phyloP scores from a whole-genome alignment of 163 green algal genomes.

The Chlamydomonas reinhardtii region DNA sequence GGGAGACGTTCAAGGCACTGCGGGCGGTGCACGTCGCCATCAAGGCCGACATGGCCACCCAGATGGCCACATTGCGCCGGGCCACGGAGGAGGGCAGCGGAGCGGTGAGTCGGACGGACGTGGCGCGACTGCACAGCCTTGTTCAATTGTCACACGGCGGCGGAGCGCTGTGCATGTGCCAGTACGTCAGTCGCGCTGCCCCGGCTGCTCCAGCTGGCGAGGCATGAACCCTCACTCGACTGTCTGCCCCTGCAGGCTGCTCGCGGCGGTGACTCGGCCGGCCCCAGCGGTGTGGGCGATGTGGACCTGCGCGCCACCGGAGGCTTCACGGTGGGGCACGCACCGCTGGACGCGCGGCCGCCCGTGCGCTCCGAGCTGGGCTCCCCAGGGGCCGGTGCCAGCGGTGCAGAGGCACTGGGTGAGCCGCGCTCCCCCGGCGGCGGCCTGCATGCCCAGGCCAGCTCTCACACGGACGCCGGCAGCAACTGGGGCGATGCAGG shows the following conservation, averaged over 20 bases:
- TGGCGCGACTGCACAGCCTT: neutral
- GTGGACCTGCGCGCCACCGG: slow-evolving; percentile 32
- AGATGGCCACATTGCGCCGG: slow-evolving; percentile 33
- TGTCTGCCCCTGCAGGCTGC: neutral
- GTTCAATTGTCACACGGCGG: too few relatives aligned
- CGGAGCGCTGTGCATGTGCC: too few relatives aligned
- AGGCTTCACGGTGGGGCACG: slow-evolving; percentile 60
- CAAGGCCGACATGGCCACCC: slow-evolving; percentile 32
- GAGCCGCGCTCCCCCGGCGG: too few relatives aligned
- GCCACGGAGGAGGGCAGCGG: slow-evolving; percentile 7
- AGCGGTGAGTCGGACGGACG: neutral
- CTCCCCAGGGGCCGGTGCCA: too few relatives aligned
- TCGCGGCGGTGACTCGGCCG: neutral
- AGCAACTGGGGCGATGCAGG: neutral
- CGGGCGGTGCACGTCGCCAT: slow-evolving; percentile 53
- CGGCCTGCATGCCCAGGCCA: neutral
- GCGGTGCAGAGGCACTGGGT: too few relatives aligned
- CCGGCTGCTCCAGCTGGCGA: too few relatives aligned
- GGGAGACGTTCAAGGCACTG: slow-evolving; percentile 75
- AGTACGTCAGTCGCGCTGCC: too few relatives aligned
- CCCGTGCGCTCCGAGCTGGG: neutral
- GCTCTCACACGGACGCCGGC: neutral
- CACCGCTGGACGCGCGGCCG: slow-evolving; percentile 50
- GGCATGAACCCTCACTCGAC: too few relatives aligned
- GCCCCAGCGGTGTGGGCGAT: slow-evolving; percentile 44